Evolutionary conservation across 1,284 basidiomycete species (phyloP).

Genomic region (Macrocystidia cucumis): DNA sequence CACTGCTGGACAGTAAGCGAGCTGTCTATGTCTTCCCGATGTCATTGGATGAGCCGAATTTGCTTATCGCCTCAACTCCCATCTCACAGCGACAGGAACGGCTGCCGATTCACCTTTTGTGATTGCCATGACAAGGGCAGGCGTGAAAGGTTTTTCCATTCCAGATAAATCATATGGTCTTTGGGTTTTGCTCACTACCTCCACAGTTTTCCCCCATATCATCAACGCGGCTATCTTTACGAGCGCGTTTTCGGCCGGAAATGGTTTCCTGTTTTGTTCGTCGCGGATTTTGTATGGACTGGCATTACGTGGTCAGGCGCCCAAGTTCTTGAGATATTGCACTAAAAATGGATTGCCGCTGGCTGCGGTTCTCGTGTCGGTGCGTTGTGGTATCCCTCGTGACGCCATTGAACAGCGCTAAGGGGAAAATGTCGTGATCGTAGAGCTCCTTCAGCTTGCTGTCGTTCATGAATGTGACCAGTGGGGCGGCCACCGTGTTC

Average conservation of each 20-base stretch:
- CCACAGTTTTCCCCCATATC: slow-evolving; percentile 53
- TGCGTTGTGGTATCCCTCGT: slow-evolving; percentile 15
- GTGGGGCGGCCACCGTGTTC: slow-evolving; percentile 30
- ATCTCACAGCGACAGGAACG: slow-evolving; percentile 35
- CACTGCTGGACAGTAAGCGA: slow-evolving; percentile 38
- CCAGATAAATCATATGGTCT: slow-evolving; percentile 1
- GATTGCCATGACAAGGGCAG: slow-evolving; percentile 73
- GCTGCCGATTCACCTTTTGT: slow-evolving; percentile 75
- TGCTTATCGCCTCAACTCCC: no score
- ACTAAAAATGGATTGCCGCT: slow-evolving; percentile 73
- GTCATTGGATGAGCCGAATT: slow-evolving; percentile 4
- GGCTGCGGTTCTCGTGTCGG: slow-evolving; percentile 44
- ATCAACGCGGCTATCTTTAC: slow-evolving; percentile 64
- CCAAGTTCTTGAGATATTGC: slow-evolving; percentile 53
- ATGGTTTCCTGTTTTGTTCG: slow-evolving; percentile 73
- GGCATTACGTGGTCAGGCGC: slow-evolving; percentile 70
- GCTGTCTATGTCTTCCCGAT: not conserved
- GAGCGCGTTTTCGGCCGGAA: slow-evolving; percentile 80
- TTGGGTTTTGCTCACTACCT: not conserved
- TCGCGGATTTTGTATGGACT: slow-evolving; percentile 83
- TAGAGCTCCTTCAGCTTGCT: slow-evolving; percentile 27
- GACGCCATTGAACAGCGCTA: no score
- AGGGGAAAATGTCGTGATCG: not conserved
- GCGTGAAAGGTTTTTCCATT: slow-evolving; percentile 44
- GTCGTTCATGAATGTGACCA: slow-evolving; percentile 33